These are phyloP conservation scores for Paramyrothecium sp. DNA, from an alignment of 2,329 filamentous ascomycete genomes.

Conservation along the genomic window DNA sequence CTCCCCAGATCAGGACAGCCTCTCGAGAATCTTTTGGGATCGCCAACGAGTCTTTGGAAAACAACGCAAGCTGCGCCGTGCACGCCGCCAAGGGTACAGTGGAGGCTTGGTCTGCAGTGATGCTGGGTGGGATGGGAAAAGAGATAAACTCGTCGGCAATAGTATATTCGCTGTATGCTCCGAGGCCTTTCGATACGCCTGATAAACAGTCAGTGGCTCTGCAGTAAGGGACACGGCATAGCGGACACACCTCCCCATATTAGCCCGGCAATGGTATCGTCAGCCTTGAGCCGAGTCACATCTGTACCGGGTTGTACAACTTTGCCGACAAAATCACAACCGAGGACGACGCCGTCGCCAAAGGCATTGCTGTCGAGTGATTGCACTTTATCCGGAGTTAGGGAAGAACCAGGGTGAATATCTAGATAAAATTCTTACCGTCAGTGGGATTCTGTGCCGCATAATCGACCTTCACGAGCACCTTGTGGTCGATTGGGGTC, in stretches of 20 bases:
- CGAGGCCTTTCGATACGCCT: conserved; percentile 25
- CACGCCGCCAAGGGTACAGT: conserved; percentile 34
- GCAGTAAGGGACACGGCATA: neutral
- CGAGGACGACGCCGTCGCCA: conserved; percentile 32
- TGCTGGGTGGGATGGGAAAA: conserved; percentile 30
- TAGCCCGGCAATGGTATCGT: conserved; percentile 19
- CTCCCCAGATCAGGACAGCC: conserved; percentile 37
- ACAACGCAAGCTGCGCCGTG: conserved; percentile 37
- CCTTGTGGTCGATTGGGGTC: conserved; percentile 10
- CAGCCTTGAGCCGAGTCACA: conserved; percentile 15
- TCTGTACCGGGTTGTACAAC: conserved; percentile 28
- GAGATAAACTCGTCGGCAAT: conserved; percentile 37
- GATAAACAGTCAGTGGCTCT: neutral
- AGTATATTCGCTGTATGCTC: conserved; percentile 33
- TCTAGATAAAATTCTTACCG: conserved; percentile 4
- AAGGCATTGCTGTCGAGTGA: conserved; percentile 33
- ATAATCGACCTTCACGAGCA: conserved; percentile 18
- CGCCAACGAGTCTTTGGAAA: conserved; percentile 30
- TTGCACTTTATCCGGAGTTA: conserved; percentile 20
- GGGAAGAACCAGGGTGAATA: neutral
- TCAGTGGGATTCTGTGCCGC: conserved; percentile 25
- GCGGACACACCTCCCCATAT: conserved; percentile 26
- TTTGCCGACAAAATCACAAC: conserved; percentile 34
- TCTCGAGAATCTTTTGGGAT: conserved; percentile 14
- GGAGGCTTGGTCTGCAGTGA: conserved; percentile 23